Evolutionary conservation across 371 early-diverging fungal species (phyloP).

Genomic region (Blakeslea trispora): DNA sequence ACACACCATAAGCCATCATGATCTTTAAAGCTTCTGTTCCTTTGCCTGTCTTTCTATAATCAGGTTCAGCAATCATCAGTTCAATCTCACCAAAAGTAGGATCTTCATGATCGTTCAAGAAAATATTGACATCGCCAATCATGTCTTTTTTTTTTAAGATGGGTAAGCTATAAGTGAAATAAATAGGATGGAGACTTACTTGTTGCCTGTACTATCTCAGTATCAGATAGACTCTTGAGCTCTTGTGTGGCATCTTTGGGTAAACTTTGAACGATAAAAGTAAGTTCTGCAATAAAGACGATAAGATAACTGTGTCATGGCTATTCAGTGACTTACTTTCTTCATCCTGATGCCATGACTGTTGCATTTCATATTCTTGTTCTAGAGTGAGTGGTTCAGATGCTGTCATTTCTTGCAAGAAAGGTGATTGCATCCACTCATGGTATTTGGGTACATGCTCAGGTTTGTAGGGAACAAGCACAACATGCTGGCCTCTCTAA

Average conservation of each 20-base stretch:
- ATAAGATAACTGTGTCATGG: too few species aligned
- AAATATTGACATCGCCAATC: slow-evolving; percentile 95
- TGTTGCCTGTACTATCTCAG: slow-evolving; percentile 40
- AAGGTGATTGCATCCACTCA: slow-evolving; percentile 93
- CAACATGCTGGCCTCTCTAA: slow-evolving; percentile 68
- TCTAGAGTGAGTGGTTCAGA: slow-evolving; percentile 90
- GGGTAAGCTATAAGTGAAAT: too few species aligned
- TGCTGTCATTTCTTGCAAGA: slow-evolving; percentile 90
- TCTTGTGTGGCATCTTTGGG: slow-evolving; percentile 21
- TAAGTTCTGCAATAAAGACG: slow-evolving; percentile 63
- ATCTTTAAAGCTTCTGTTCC: slow-evolving; percentile 75
- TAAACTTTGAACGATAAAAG: slow-evolving; percentile 65
- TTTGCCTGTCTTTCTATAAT: slow-evolving; percentile 63
- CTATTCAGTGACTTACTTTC: slow-evolving; percentile 77
- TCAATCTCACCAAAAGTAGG: slow-evolving; percentile 85
- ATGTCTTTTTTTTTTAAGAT: too few species aligned
- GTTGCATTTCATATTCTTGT: slow-evolving; percentile 94
- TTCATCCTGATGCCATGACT: slow-evolving; percentile 82
- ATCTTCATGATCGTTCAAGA: slow-evolving; percentile 78
- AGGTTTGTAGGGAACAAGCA: slow-evolving; percentile 83
- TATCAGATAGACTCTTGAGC: slow-evolving; percentile 30
- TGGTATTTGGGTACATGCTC: slow-evolving; percentile 89
- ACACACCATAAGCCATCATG: slow-evolving; percentile 88
- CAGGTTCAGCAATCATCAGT: slow-evolving; percentile 89
- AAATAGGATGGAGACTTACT: slow-evolving; percentile 30